Evolutionary conservation across 169 alveolate species (phyloP).

Genomic region (Besnoitia besnoiti): DNA sequence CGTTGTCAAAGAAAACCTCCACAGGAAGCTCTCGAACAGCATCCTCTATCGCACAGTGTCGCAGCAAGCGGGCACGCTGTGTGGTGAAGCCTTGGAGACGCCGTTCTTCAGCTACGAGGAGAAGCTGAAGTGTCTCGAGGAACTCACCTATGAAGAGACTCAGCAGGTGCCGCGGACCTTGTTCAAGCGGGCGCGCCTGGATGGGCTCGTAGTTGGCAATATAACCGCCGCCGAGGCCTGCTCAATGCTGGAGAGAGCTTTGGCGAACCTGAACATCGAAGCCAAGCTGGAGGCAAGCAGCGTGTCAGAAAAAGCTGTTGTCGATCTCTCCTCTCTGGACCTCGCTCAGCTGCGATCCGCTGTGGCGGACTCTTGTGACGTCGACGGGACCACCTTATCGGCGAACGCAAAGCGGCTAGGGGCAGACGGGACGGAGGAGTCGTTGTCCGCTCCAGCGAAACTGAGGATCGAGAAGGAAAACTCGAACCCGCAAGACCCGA

Average conservation of each 20-base stretch:
- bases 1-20: not conserved
- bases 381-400: too few relatives aligned
- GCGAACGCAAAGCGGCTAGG: not conserved
- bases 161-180: not conserved
- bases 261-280: conserved; percentile 14
- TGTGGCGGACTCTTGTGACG: not conserved
- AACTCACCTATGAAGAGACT: not conserved
- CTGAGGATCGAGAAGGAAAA: not conserved
- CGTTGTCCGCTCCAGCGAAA: not conserved
- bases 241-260: not conserved
- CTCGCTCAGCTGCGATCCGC: not conserved
- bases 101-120: conserved; percentile 30
- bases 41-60: conserved; percentile 25
- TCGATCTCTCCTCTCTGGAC: not conserved
- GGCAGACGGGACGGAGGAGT: not conserved
- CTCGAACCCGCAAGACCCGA: conserved; percentile 18
- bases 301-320: not conserved
- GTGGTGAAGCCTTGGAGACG: not conserved
- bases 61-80: conserved; percentile 2
- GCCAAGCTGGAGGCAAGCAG: not conserved
- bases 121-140: not conserved
- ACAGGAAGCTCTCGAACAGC: not conserved
- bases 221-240: not conserved
- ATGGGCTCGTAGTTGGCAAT: conserved; percentile 8
- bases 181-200: not conserved